These are phyloP conservation scores for Monilinia fructigena DNA, from an alignment of 2,329 filamentous ascomycete genomes.

Conservation along the genomic window DNA sequence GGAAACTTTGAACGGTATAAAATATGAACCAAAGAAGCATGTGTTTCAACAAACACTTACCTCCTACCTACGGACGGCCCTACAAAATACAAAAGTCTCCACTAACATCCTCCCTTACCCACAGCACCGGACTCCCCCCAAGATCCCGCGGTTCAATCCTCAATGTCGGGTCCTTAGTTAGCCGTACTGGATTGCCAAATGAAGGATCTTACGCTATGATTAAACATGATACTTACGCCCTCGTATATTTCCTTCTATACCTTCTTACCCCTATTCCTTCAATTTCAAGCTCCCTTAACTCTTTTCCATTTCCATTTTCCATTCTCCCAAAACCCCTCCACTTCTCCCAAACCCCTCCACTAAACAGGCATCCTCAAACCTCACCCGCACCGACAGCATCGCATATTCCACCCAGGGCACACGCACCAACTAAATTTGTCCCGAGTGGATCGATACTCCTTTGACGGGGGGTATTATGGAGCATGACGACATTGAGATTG, in stretches of 20 bases:
- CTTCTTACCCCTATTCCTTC: too few species aligned
- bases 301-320: background rate
- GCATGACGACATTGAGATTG: conserved; percentile 16
- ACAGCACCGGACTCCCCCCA: conserved; percentile 31
- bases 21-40: background rate
- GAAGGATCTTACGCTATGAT: conserved; percentile 29
- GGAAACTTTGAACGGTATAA: too few species aligned
- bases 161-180: conserved; percentile 31
- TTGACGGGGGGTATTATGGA: conserved; percentile 22
- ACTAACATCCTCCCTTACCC: background rate
- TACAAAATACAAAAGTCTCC: background rate
- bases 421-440: conserved; percentile 33
- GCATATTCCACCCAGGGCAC: conserved; percentile 34
- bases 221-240: conserved; percentile 25
- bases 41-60: background rate
- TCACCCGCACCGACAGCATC: conserved; percentile 39
- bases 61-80: background rate
- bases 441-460: conserved; percentile 32
- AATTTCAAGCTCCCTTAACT: background rate
- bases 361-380: conserved; percentile 37
- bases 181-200: conserved; percentile 20
- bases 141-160: conserved; percentile 38
- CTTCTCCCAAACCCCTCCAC: background rate
- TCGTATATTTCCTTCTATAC: too few species aligned
- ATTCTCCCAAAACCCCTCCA: background rate